These are phyloP conservation scores for Penicillium cosmopolitanum DNA, from an alignment of 495 filamentous ascomycete genomes.

Conservation along the genomic window DNA sequence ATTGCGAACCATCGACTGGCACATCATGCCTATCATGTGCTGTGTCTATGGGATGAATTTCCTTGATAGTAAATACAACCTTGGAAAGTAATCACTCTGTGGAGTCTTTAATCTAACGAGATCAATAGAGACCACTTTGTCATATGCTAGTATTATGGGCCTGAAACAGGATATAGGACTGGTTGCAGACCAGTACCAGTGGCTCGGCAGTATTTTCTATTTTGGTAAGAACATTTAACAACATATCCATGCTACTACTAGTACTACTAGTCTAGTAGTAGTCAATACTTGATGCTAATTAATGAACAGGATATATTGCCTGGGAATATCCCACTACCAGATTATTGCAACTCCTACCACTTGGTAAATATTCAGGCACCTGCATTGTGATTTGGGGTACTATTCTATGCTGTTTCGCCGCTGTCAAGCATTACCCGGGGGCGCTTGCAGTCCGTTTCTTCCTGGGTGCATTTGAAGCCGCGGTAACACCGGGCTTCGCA, in stretches of 20 bases:
- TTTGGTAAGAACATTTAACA: conserved; percentile 39
- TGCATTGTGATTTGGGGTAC: conserved; percentile 59
- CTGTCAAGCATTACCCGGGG: conserved; percentile 40
- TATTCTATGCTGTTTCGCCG: conserved; percentile 53
- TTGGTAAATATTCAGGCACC: conserved; percentile 60
- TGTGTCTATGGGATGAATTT: conserved; percentile 63
- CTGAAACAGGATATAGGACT: conserved; percentile 50
- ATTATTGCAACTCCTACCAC: conserved; percentile 55
- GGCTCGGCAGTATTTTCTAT: conserved; percentile 59
- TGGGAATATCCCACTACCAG: conserved; percentile 62
- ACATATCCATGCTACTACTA: no score
- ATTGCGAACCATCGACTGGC: conserved; percentile 57
- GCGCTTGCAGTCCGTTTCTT: conserved; percentile 58
- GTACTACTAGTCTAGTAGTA: no score
- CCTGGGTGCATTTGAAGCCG: conserved; percentile 58
- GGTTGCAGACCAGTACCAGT: conserved; percentile 45
- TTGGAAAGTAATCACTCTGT: no score
- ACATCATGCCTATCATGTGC: conserved; percentile 62
- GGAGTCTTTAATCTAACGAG: background rate
- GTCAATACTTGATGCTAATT: no score
- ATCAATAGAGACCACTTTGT: conserved; percentile 57
- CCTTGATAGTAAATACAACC: conserved; percentile 47
- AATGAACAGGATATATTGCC: conserved; percentile 50
- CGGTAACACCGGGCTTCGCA: conserved; percentile 61
- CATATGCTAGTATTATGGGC: conserved; percentile 62